Percentiles rank a stretch among this genome's conserved stretches.
Evolutionary conservation across 306 rosid species (phyloP).

Genomic region (Crataegus laevigata): DNA sequence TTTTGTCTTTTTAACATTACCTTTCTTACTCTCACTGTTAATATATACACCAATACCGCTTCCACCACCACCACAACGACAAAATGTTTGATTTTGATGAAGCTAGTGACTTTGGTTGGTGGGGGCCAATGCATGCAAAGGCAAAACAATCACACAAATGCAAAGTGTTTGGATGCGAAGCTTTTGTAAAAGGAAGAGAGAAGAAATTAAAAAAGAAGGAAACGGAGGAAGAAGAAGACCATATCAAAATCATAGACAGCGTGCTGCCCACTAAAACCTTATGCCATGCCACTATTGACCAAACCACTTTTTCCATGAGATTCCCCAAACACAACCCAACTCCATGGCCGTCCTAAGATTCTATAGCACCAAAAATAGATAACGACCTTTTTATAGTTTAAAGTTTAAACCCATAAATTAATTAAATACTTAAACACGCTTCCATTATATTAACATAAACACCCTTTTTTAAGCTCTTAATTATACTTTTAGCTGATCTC

Average conservation of each 20-base stretch:
- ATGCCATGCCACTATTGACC: constrained; percentile 32
- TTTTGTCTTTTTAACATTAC: too few relatives aligned
- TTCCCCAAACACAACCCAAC: constrained; percentile 50
- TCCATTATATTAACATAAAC: background rate
- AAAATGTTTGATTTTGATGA: constrained; percentile 28
- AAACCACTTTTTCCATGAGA: constrained; percentile 49
- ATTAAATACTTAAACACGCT: background rate
- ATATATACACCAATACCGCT: background rate
- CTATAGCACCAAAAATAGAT: constrained; percentile 40
- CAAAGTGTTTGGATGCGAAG: background rate
- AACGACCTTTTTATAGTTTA: constrained; percentile 22
- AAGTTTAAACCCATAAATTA: background rate
- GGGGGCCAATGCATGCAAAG: constrained; percentile 26
- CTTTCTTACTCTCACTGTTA: constrained; percentile 2
- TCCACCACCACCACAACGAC: background rate
- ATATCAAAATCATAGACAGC: constrained; percentile 31
- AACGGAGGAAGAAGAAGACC: constrained; percentile 12
- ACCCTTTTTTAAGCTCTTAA: background rate
- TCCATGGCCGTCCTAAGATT: constrained; percentile 73
- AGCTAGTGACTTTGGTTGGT: constrained; percentile 22
- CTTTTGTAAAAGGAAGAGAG: constrained; percentile 20
- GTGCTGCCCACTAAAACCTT: constrained; percentile 62
- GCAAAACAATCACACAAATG: background rate
- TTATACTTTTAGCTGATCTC: constrained; percentile 10
- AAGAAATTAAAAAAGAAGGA: background rate